These are phyloP conservation scores for Phaeosphaeria sp. DNA, from an alignment of 2,329 filamentous ascomycete species.

Conservation along the genomic window DNA sequence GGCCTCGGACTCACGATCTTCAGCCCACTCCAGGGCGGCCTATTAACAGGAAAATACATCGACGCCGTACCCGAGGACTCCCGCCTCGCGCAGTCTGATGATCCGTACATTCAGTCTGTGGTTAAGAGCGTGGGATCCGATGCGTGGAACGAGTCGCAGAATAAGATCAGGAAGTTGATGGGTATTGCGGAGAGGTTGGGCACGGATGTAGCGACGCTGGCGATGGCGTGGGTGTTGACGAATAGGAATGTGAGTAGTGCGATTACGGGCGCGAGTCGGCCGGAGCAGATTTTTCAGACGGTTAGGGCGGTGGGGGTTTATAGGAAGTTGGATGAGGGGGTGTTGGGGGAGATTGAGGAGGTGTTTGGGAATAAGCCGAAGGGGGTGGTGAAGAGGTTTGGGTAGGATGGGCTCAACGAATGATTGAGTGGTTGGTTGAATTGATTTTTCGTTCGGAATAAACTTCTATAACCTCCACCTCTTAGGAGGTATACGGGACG, in stretches of 20 bases:
- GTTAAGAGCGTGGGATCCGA: conserved; percentile 54
- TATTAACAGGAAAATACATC: conserved; percentile 69
- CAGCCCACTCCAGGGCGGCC: conserved; percentile 62
- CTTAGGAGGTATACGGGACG: too few relatives aligned
- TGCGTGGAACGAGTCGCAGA: conserved; percentile 63
- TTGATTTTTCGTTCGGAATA: neutral
- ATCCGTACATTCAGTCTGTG: conserved; percentile 60
- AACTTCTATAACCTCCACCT: too few relatives aligned
- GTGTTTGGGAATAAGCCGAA: conserved; percentile 43
- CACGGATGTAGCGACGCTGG: conserved; percentile 57
- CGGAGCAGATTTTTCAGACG: conserved; percentile 44
- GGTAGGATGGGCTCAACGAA: conserved; percentile 8
- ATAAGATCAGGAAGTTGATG: conserved; percentile 59
- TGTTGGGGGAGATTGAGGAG: conserved; percentile 53
- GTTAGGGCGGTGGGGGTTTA: conserved; percentile 54
- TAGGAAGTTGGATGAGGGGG: conserved; percentile 51
- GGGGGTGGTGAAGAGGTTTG: conserved; percentile 32
- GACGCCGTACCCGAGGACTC: conserved; percentile 65
- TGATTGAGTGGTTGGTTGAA: neutral
- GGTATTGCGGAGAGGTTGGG: conserved; percentile 69
- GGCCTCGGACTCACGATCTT: conserved; percentile 63
- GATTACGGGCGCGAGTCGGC: conserved; percentile 38
- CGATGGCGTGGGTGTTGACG: conserved; percentile 46
- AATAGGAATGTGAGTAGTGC: conserved; percentile 40
- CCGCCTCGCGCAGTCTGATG: conserved; percentile 62